Evolutionary conservation across 805 yeast genomes (phyloP), one percentile per base, ranked within the genome.

Genomic region (Kuraishia capsulata): DNA sequence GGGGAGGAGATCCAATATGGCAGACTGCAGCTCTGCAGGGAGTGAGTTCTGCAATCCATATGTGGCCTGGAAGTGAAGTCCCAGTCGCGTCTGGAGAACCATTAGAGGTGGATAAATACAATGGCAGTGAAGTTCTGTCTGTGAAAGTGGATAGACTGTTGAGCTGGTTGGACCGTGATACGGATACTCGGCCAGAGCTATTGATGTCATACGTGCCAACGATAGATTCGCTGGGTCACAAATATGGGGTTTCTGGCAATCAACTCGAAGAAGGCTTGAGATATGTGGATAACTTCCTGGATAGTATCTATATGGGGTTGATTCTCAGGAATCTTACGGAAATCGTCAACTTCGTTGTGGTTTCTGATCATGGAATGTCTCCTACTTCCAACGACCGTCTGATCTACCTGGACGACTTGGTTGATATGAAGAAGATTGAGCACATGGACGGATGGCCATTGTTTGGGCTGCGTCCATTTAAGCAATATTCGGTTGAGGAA

Each of bases 51-150:
- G 94, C 88, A 0, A 81, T 86, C n/a, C 95, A 88, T 57, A 88
- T 87, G 96, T 89, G 95, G 95, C 96, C 96, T 0, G 96, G 96
- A 2, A 77, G 88, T 42, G 95, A 87, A 48, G 94, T 78, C 5
- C 69, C 71, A 20, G 76, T 72, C 51, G 60, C 59, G 26, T 41
- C 52, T 40, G 65, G 73, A 39, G 70, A 67, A 18, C 78, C 82
- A 2, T 52, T 69, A 40, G 71, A 69, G 35, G 74, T 76, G 25
- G 92, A 81, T 46, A 58, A 61, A 39, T 89, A 72, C 59, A 77
- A 86, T 50, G 76, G 75, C 4, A 58, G 76, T 2, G 95, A 84
- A 56, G 46, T 68, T 0, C 59, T 85, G 13, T 63, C 71, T 3
- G 50, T 60, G 2, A 89, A 88, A 53, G 63, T 68, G 0, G 67